Evolutionary conservation across 106 monocot genomes (phyloP).

Genomic region (Agapanthus africanus): DNA sequence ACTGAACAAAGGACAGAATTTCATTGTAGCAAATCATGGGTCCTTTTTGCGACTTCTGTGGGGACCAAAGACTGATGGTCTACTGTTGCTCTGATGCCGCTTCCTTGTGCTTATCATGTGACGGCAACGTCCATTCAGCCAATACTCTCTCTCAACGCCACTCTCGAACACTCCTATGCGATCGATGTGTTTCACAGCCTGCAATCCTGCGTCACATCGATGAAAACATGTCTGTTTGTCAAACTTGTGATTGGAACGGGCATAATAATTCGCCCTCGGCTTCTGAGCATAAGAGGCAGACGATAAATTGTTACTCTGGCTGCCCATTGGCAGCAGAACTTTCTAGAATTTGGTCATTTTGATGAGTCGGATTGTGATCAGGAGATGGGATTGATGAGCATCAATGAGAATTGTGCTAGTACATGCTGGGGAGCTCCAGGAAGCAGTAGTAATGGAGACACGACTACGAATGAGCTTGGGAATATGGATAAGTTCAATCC

Average conservation of each 20-base stretch:
- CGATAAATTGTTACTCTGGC: constrained; percentile 70
- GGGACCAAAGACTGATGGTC: constrained; percentile 64
- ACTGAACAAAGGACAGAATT: no score
- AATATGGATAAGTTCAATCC: constrained; percentile 24
- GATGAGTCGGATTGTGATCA: constrained; percentile 35
- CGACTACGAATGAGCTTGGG: constrained; percentile 25
- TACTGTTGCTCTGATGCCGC: constrained; percentile 87
- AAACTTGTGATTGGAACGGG: constrained; percentile 67
- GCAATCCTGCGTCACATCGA: constrained; percentile 52
- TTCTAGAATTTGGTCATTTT: constrained; percentile 70
- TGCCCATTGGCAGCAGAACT: constrained; percentile 76
- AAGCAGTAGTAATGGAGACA: constrained; percentile 20
- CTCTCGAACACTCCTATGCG: constrained; percentile 75
- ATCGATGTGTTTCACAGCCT: constrained; percentile 61
- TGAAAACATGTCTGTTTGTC: constrained; percentile 68
- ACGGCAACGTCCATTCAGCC: constrained; percentile 77
- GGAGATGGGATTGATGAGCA: constrained; percentile 57
- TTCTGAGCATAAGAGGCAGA: constrained; percentile 55
- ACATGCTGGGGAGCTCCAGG: constrained; percentile 28
- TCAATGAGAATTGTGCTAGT: constrained; percentile 43
- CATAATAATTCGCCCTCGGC: constrained; percentile 19
- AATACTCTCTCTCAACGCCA: constrained; percentile 80
- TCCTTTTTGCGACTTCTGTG: constrained; percentile 71
- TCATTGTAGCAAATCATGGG: no score
- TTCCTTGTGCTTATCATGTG: constrained; percentile 79